phyloP scores from a whole-genome alignment of 2,329 filamentous ascomycete genomes.

The Polytolypa hystricis region DNA sequence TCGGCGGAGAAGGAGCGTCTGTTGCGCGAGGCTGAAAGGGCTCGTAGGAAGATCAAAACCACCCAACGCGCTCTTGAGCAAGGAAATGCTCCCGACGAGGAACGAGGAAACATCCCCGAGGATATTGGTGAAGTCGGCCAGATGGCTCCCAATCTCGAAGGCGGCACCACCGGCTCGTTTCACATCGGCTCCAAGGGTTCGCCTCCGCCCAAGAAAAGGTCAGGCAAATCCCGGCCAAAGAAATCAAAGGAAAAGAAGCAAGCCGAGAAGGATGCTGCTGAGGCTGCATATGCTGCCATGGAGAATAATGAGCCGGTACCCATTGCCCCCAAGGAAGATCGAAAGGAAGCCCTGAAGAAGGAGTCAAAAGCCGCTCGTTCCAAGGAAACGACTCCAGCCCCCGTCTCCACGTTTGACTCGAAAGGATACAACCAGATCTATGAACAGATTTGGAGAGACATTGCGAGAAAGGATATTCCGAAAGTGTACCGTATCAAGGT shows the following conservation, averaged over 20 bases:
- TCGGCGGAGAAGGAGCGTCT: slow-evolving; percentile 72
- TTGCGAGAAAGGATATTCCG: slow-evolving; percentile 84
- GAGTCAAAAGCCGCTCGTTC: slow-evolving; percentile 28
- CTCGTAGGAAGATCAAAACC: slow-evolving; percentile 83
- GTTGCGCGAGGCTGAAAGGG: slow-evolving; percentile 74
- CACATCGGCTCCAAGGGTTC: slow-evolving; percentile 49
- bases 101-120: slow-evolving; percentile 61
- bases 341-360: slow-evolving; percentile 34
- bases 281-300: slow-evolving; percentile 70
- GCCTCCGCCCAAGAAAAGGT: slow-evolving; percentile 41
- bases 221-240: slow-evolving; percentile 59
- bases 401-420: slow-evolving; percentile 62
- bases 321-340: slow-evolving; percentile 49
- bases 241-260: slow-evolving; percentile 73
- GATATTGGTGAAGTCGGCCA: slow-evolving; percentile 61
- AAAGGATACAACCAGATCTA: slow-evolving; percentile 96
- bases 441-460: slow-evolving; percentile 92
- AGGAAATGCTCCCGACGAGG: slow-evolving; percentile 58
- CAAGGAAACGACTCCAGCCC: slow-evolving; percentile 35
- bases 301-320: slow-evolving; percentile 34
- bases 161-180: slow-evolving; percentile 77
- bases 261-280: slow-evolving; percentile 63
- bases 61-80: slow-evolving; percentile 80
- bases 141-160: slow-evolving; percentile 70
- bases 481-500: slow-evolving; percentile 85